These are phyloP conservation scores for Pseudocercospora vitis DNA, from an alignment of 2,329 filamentous ascomycete genomes.

Conservation along the genomic window DNA sequence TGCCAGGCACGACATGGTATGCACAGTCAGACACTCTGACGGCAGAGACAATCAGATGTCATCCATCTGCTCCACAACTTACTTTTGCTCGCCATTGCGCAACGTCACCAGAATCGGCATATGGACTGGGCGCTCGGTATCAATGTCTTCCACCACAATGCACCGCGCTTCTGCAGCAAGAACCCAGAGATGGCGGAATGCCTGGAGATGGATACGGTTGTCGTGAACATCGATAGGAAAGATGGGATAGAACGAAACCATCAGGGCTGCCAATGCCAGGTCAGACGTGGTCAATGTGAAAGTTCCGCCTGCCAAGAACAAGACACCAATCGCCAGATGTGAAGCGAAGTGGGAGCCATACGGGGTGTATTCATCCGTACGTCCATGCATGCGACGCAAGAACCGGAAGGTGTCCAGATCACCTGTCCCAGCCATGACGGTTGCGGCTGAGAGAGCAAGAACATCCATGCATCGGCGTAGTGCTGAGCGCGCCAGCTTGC, in stretches of 20 bases:
- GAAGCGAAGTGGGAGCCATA: slow-evolving; percentile 93
- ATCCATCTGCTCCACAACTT: too few relatives aligned
- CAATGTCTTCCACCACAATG: slow-evolving; percentile 80
- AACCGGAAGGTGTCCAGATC: slow-evolving; percentile 83
- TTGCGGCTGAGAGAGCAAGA: slow-evolving; percentile 75
- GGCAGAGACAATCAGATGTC: too few relatives aligned
- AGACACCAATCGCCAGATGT: slow-evolving; percentile 83
- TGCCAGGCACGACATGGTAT: too few relatives aligned
- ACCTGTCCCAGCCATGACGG: slow-evolving; percentile 94
- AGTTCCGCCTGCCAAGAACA: slow-evolving; percentile 91
- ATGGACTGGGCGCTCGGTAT: slow-evolving; percentile 75
- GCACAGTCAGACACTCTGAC: too few relatives aligned
- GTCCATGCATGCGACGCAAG: slow-evolving; percentile 82
- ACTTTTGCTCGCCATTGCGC: slow-evolving; percentile 29
- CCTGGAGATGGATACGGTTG: slow-evolving; percentile 91
- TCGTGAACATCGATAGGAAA: slow-evolving; percentile 89
- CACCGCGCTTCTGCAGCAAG: slow-evolving; percentile 87
- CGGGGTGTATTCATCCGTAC: slow-evolving; percentile 76
- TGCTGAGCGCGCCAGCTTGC: slow-evolving; percentile 77
- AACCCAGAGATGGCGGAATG: slow-evolving; percentile 96
- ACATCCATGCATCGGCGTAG: slow-evolving; percentile 90
- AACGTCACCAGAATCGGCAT: slow-evolving; percentile 35
- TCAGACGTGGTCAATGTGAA: slow-evolving; percentile 89
- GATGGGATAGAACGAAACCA: slow-evolving; percentile 91
- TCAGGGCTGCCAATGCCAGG: slow-evolving; percentile 77